Conservation (phyloP, 1,284 basidiomycete genomes). For the Heliocybe sulcata region DNA sequence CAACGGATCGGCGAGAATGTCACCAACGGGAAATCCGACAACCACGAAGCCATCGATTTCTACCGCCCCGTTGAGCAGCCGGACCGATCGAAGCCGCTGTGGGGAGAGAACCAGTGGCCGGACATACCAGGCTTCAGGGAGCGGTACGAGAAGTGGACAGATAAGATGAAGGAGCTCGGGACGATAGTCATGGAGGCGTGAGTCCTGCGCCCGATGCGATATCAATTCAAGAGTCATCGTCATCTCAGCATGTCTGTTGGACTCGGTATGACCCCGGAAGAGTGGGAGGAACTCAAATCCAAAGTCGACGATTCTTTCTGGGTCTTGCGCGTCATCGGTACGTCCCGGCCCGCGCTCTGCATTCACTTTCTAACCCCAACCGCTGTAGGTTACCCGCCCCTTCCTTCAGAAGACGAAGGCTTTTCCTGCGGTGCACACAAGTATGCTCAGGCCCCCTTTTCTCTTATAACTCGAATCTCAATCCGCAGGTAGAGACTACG, state of each 20-base stretch:
- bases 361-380: conserved; percentile 1
- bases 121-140: conserved; percentile 45
- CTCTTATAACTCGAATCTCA: conserved; percentile 3
- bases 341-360: conserved; percentile 11
- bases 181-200: conserved; percentile 77
- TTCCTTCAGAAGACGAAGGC: conserved; percentile 71
- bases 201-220: too few relatives aligned
- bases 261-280: conserved; percentile 60
- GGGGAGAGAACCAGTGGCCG: conserved; percentile 86
- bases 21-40: conserved; percentile 78
- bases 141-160: conserved; percentile 65
- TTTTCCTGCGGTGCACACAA: conserved; percentile 83
- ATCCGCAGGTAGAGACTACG: conserved; percentile 58
- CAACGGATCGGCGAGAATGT: conserved; percentile 72
- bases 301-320: conserved; percentile 81
- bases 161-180: conserved; percentile 78
- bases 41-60: conserved; percentile 80
- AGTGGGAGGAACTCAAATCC: conserved; percentile 58
- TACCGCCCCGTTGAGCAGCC: conserved; percentile 67
- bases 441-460: conserved; percentile 25
- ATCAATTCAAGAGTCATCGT: not conserved
- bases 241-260: conserved; percentile 69
- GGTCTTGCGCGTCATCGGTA: conserved; percentile 80
- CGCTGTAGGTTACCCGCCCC: conserved; percentile 73
- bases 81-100: conserved; percentile 60